A percentile compares a stretch with the other conserved stretches of the same genome.
phyloP scores from a whole-genome alignment of 2,329 filamentous ascomycete species.

The Trichophyton equinum region DNA sequence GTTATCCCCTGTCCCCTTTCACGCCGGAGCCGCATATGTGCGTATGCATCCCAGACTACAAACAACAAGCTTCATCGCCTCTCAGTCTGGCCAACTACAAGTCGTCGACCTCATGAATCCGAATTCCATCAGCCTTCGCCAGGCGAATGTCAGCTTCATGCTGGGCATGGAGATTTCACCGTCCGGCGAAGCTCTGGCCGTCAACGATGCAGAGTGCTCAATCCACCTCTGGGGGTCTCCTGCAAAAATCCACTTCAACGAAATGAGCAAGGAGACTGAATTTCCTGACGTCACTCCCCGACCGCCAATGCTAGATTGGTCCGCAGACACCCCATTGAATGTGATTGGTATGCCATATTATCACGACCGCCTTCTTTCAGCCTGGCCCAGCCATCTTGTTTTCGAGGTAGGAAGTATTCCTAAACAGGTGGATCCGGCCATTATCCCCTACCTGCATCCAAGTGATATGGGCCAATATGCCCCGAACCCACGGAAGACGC shows the following conservation, averaged over 20 bases:
- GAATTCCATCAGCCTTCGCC: constrained; percentile 71
- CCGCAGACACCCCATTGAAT: constrained; percentile 64
- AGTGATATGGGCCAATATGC: constrained; percentile 66
- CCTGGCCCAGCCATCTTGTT: constrained; percentile 73
- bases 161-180: constrained; percentile 74
- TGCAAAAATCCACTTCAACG: constrained; percentile 73
- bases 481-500: constrained; percentile 58
- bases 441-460: constrained; percentile 55
- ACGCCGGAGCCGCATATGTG: constrained; percentile 83
- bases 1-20: constrained; percentile 81
- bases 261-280: constrained; percentile 64
- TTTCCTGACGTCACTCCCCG: constrained; percentile 58
- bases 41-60: constrained; percentile 93
- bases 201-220: constrained; percentile 65
- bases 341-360: constrained; percentile 88
- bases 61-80: constrained; percentile 87
- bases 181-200: constrained; percentile 71
- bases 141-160: constrained; percentile 67
- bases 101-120: constrained; percentile 92
- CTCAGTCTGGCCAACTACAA: constrained; percentile 84
- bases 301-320: constrained; percentile 55
- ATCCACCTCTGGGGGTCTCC: constrained; percentile 84
- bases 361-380: constrained; percentile 71
- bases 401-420: constrained; percentile 80
- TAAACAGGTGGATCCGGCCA: constrained; percentile 56